Evolutionary conservation across 768 basidiomycete genomes (phyloP).

Genomic region (Megacollybia marginata): DNA sequence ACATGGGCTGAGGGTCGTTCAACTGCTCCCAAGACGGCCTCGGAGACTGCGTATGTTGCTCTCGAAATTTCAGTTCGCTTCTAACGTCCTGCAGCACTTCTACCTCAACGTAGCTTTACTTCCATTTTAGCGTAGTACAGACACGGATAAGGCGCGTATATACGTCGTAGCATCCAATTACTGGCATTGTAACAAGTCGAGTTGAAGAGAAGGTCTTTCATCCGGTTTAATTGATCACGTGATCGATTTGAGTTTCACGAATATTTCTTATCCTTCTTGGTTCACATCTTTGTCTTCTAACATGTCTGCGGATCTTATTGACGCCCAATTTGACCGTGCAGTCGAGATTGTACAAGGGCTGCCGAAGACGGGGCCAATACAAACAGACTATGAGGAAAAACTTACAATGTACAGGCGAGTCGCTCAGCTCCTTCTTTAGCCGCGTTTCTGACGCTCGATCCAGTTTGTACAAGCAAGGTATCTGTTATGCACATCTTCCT

Average conservation of each 20-base stretch:
- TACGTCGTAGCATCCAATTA: no score
- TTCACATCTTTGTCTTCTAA: background rate
- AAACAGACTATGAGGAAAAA: constrained; percentile 94
- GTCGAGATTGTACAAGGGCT: constrained; percentile 91
- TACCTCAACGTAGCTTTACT: no score
- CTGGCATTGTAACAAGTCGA: no score
- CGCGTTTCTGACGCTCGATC: constrained; percentile 4
- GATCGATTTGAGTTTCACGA: no score
- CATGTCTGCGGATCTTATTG: constrained; percentile 56
- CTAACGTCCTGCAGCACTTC: no score
- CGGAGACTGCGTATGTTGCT: background rate
- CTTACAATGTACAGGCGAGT: constrained; percentile 83
- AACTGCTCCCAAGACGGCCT: background rate
- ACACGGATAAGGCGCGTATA: no score
- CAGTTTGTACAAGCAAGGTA: constrained; percentile 93
- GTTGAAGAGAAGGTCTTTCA: no score
- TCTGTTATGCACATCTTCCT: constrained; percentile 2
- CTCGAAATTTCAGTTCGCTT: no score
- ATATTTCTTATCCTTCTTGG: no score
- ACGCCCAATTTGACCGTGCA: constrained; percentile 86
- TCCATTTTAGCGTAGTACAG: no score
- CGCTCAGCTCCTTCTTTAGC: background rate
- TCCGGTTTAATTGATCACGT: no score
- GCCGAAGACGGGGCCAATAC: constrained; percentile 91
- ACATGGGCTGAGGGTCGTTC: constrained; percentile 53